Base-by-base conservation (phyloP, 2,329 filamentous ascomycete genomes). In the Calonectria hongkongensis region DNA sequence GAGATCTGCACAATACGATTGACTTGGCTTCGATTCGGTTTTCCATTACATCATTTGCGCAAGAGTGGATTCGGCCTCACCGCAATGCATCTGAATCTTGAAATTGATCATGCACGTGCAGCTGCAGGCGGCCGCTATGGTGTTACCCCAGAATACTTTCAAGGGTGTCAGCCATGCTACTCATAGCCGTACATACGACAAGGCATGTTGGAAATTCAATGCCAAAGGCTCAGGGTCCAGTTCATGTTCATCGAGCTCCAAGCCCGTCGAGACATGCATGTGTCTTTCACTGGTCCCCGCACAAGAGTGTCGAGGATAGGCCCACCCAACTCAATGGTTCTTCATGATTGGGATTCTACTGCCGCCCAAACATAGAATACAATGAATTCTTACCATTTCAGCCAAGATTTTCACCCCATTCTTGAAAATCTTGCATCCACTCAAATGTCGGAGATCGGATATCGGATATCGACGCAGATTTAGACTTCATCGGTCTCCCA, bases 51-150 rank as follows among this genome's bases (percentile, higher is more conserved):
- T 28, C 15, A n/a, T 21, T 65, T 48, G 51, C 9, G 68, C 54
- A 21, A 58, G 7, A 21, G 18, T 47, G n/a, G 43, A 27, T 21
- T 70, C 60, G 12, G 39, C 58, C 9, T 58, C 58, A 45, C 68
- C 54, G 27, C 54, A 70, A 30, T 65, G 45, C 68, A 33, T 63
- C 47, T 65, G 39, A 18, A 65, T 25, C 1, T 70, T 65, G 68
- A 70, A 64, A 27, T 70, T 70, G 39, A 47, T 58, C 3, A 45
- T 65, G 13, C 65, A 70, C 39, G 45, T 70, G 27, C 56, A 70
- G 7, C 58, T 45, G 3, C 25, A 28, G 0, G 68, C 68, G n/a
- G 9, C 30, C 9, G 5, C 30, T 5, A 33, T 33, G 30, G 30
- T 33, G 4, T 47, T 65, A 2, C 54, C 54, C 36, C 58, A 70